phyloP scores from a whole-genome alignment of 371 early-diverging fungal genomes.

The Zopfochytrium polystomum region DNA sequence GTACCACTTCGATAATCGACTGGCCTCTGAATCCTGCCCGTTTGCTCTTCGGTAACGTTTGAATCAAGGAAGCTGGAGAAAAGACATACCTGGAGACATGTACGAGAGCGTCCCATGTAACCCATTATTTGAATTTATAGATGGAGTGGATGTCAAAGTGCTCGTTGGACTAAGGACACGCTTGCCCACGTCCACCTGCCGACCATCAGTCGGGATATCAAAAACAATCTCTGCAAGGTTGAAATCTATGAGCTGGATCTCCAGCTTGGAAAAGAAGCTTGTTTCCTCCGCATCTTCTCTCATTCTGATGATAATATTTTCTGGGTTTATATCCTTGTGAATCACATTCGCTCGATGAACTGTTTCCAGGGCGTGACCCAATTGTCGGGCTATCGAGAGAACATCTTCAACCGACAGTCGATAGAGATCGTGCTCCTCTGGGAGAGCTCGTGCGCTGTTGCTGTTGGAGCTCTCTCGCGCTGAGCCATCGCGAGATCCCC shows the following conservation, averaged over 20 bases:
- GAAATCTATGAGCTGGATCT: slow-evolving; percentile 44
- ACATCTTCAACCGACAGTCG: slow-evolving; percentile 30
- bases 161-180: not conserved
- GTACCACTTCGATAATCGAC: slow-evolving; percentile 44
- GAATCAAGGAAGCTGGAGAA: not conserved
- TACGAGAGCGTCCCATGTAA: slow-evolving; percentile 42
- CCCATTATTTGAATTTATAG: slow-evolving; percentile 11
- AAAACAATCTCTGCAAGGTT: slow-evolving; percentile 33
- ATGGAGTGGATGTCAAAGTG: not conserved
- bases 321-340: slow-evolving; percentile 49
- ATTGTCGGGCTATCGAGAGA: slow-evolving; percentile 30
- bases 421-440: not conserved
- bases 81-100: slow-evolving; percentile 37
- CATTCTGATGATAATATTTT: slow-evolving; percentile 36
- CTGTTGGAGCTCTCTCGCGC: not conserved
- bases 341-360: slow-evolving; percentile 36
- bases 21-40: slow-evolving; percentile 37
- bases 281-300: not conserved
- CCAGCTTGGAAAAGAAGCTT: slow-evolving; percentile 13
- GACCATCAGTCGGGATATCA: slow-evolving; percentile 6
- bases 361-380: slow-evolving; percentile 39
- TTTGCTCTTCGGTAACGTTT: slow-evolving; percentile 38
- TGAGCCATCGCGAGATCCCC: not conserved
- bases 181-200: not conserved
- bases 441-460: not conserved